Evolutionary conservation across 2,329 filamentous ascomycete genomes (phyloP).

Genomic region (Fusarium brachygibbosum): DNA sequence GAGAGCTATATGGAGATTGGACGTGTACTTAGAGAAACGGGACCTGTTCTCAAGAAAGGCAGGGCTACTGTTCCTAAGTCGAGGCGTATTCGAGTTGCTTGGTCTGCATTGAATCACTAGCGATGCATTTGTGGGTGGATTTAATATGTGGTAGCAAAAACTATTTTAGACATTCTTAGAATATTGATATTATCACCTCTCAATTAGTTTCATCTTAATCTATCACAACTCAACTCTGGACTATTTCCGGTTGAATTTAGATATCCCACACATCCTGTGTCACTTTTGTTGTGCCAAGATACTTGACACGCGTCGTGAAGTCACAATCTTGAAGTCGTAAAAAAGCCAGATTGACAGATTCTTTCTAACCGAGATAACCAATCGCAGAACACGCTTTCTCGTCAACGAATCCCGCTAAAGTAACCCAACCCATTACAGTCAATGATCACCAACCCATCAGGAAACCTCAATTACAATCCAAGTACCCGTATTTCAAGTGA

Average conservation of each 20-base stretch:
- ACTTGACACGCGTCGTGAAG: neutral
- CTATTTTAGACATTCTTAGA: conserved; percentile 27
- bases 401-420: conserved; percentile 2
- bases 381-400: conserved; percentile 24
- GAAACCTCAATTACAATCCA: neutral
- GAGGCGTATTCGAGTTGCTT: conserved; percentile 68
- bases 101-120: conserved; percentile 62
- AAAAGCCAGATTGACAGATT: neutral
- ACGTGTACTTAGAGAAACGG: conserved; percentile 64
- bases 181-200: neutral
- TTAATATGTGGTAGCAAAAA: neutral
- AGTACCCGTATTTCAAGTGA: neutral
- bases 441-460: conserved; percentile 7
- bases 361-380: neutral
- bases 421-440: neutral
- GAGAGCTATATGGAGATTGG: conserved; percentile 85
- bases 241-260: accelerated
- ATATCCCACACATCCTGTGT: too few species aligned
- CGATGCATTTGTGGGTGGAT: neutral
- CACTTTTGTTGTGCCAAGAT: neutral
- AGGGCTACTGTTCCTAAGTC: conserved; percentile 60
- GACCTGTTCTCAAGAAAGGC: conserved; percentile 57
- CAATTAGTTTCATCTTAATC: neutral
- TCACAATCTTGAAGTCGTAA: neutral
- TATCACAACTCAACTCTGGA: neutral